Evolutionary conservation across 2,329 filamentous ascomycete species (phyloP).

Genomic region (Leptographium radiaticola): DNA sequence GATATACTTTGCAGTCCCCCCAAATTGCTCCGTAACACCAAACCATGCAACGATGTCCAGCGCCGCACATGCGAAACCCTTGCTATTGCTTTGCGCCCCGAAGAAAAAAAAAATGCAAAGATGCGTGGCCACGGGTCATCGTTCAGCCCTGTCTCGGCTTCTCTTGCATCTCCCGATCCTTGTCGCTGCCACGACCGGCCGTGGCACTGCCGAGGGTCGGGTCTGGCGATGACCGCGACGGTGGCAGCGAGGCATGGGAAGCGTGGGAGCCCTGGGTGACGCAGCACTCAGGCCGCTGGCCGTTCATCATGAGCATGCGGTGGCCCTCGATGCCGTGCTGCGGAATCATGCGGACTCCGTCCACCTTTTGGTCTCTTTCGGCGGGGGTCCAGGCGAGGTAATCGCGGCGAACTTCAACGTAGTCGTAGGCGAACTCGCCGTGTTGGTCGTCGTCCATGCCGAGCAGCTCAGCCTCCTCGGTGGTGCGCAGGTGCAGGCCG

Average conservation of each 20-base stretch:
- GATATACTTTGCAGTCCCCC: too few relatives aligned
- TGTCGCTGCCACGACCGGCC: neutral
- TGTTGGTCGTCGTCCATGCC: slow-evolving; percentile 87
- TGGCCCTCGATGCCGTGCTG: slow-evolving; percentile 64
- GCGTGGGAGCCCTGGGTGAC: neutral
- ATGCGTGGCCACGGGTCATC: too few relatives aligned
- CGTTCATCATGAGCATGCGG: slow-evolving; percentile 34
- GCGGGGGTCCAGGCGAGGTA: slow-evolving; percentile 80
- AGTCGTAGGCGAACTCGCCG: slow-evolving; percentile 82
- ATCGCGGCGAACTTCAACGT: slow-evolving; percentile 77
- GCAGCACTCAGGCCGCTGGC: neutral
- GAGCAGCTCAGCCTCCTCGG: slow-evolving; percentile 69
- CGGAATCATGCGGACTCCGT: slow-evolving; percentile 46
- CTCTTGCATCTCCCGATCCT: slow-evolving; percentile 3
- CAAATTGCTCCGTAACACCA: too few relatives aligned
- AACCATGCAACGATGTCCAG: too few relatives aligned
- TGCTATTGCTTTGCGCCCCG: too few relatives aligned
- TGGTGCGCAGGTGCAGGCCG: slow-evolving; percentile 66
- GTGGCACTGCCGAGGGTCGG: neutral
- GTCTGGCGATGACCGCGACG: neutral
- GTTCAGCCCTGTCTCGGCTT: neutral
- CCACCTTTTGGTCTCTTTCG: slow-evolving; percentile 47
- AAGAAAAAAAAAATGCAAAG: too few relatives aligned
- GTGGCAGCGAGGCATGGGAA: neutral
- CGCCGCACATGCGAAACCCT: too few relatives aligned